Evolutionary conservation across 768 basidiomycete genomes (phyloP), one percentile per base, ranked within the genome.

Genomic region (Tylopilus intermedius): DNA sequence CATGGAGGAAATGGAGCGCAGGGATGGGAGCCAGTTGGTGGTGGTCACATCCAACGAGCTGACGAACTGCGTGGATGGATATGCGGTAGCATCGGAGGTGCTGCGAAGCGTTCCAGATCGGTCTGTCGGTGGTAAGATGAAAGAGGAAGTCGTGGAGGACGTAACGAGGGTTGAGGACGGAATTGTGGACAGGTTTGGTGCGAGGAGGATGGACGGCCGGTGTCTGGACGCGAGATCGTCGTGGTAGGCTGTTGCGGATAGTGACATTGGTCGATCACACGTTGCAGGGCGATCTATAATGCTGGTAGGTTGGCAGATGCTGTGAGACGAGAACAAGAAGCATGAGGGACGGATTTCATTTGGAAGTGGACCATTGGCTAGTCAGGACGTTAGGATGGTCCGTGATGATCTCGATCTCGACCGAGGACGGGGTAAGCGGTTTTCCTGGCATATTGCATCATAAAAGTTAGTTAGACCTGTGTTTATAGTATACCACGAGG

Each of bases 1-100:
- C 77, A 81, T 80, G 43, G 74, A 70, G 7, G 67, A 61, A 37
- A 58, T 53, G 35, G 74, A 75, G 24, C 70, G 64, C 43, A 73
- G 57, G 26, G 60, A 55, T 10, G 67, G 71, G 52, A 58, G 22
- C 58, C 63, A 58, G 54, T 24, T 53, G 39, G 56, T 43, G 2
- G 40, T 5, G 49, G 35, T 18, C 18, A 45, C 4, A 40, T 54
- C 58, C 8, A 54, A 55, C 26, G 53, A 35, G 22, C 24, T 49
- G 49, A 42, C 7, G 14, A 49, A 42, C 39, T 53, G 57, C 51
- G 41, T 47, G 51, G 40, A 1, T 0, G 38, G 45, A 43, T 41
- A 43, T 41, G 57, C 64, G 66, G 46, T 26, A 58, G 37, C 55
- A 60, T 65, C 66, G 58, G 65, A 55, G 38, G 32, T 7, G 47